These are phyloP conservation scores for Crucihimalaya himalaica DNA, from an alignment of 345 rosid genomes.

Conservation along the genomic window DNA sequence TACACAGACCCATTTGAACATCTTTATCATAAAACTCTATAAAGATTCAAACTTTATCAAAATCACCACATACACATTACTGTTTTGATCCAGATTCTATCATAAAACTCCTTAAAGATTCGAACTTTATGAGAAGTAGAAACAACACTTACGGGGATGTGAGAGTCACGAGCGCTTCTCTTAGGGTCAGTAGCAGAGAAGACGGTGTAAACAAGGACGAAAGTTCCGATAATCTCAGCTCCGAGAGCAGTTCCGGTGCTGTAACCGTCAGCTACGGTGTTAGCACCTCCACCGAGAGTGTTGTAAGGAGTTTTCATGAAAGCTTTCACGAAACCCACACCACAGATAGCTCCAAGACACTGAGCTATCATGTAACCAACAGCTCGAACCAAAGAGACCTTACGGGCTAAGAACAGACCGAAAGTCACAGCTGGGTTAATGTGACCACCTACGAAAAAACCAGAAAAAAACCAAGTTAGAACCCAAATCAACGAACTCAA, in stretches of 20 bases:
- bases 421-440: slow-evolving; percentile 95
- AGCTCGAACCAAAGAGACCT: slow-evolving; percentile 74
- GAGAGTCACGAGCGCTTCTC: slow-evolving; percentile 90
- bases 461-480: not conserved
- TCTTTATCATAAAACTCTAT: not conserved
- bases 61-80: not conserved
- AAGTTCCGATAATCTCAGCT: slow-evolving; percentile 90
- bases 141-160: slow-evolving; percentile 66
- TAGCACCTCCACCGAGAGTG: slow-evolving; percentile 72
- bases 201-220: slow-evolving; percentile 85
- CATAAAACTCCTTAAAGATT: not conserved
- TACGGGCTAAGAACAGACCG: slow-evolving; percentile 73
- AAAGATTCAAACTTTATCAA: not conserved
- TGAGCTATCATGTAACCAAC: slow-evolving; percentile 78
- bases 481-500: not conserved
- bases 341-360: slow-evolving; percentile 79
- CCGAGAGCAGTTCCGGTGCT: slow-evolving; percentile 60
- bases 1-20: not conserved
- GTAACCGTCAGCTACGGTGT: slow-evolving; percentile 54
- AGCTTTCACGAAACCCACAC: slow-evolving; percentile 85
- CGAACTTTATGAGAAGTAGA: not conserved
- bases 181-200: slow-evolving; percentile 97
- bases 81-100: not conserved
- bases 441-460: slow-evolving; percentile 59
- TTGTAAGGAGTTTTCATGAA: slow-evolving; percentile 62